Base-by-base conservation (phyloP, 2,329 filamentous ascomycete genomes). In the Beauveria sp. region DNA sequence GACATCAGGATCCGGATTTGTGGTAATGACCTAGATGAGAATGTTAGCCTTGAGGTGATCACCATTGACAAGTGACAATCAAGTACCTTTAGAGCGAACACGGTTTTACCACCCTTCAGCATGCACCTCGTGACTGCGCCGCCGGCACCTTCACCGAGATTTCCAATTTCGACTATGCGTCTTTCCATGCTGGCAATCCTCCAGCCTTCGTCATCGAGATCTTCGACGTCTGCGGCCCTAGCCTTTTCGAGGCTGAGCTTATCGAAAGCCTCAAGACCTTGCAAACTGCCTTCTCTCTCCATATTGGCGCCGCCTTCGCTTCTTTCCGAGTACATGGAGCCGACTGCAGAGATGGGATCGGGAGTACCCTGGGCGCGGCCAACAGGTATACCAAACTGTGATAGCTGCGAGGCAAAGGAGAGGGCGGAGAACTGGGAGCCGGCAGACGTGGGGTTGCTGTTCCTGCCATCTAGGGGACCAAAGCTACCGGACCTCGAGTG, bases 181-280 rank as follows among this genome's bases (percentile, higher is more conserved):
- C 90, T 89, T 71, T 96, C 91, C 72, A 90, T 84, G 70, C 92
- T 96, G 12, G 93, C 94, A 56, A 96, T 92, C 71, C 90, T 86
- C 94, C 94, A 99, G 22, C 91, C 92, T 64, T 96, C 90, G 69
- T 97, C 92, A 70, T 97, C 93, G 54, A 99, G 77, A 67, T 97
- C 93, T 68, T 97, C 93, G 4, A 96, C 93, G 73, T 99, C 94
- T 44, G 93, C 77, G 26, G 87, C 89, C 65, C 90, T 83, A 41
- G 91, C 91, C 73, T 88, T 92, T 66, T 96, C 92, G 51, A 94
- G 73, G 55, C 85, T 89, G 68, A 96, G 75, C 73, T 92, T 87
- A 66, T 96, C 91, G 62, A 97, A 86, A 3, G 85, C 86, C 63
- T 92, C 81, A 3, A 94, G 78, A 4, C 87, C 87, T 68, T 91